These are phyloP conservation scores for Prototheca wickerhamii DNA, from an alignment of 163 green algal genomes.

Conservation along the genomic window DNA sequence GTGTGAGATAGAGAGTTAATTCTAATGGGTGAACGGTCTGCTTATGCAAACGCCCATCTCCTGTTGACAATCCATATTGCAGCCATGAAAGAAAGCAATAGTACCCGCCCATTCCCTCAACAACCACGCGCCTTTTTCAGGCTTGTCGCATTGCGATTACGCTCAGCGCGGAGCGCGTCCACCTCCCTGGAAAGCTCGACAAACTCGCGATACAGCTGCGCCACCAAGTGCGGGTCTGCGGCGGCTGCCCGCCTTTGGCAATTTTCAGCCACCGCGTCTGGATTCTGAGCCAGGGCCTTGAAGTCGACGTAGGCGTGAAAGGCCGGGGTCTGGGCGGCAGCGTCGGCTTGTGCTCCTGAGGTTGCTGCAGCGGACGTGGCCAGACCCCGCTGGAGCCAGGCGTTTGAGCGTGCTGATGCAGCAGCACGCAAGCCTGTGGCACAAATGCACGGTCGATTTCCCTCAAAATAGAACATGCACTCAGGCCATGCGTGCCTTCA, in stretches of 20 bases:
- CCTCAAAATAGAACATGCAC: no score
- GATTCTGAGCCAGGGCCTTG: constrained; percentile 80
- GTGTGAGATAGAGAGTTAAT: not conserved
- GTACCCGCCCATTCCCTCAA: not conserved
- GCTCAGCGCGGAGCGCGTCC: constrained; percentile 55
- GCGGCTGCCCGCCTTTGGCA: constrained; percentile 47
- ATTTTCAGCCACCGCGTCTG: constrained; percentile 66
- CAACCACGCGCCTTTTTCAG: constrained; percentile 72
- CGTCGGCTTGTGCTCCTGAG: not conserved
- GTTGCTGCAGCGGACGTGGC: not conserved
- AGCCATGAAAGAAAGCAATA: no score
- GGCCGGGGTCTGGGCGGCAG: constrained; percentile 18
- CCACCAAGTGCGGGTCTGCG: constrained; percentile 64
- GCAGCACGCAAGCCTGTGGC: no score
- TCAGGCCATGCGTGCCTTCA: no score
- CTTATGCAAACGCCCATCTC: no score
- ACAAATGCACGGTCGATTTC: no score
- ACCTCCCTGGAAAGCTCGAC: constrained; percentile 46
- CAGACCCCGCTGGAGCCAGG: no score
- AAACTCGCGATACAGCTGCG: constrained; percentile 76
- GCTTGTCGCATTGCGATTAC: constrained; percentile 76
- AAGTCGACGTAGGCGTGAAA: constrained; percentile 83
- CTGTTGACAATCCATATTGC: no score
- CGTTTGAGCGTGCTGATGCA: no score
- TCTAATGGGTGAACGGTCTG: no score